Evolutionary conservation across 139 green algal genomes (phyloP).

Genomic region (Volvox reticuliferus): DNA sequence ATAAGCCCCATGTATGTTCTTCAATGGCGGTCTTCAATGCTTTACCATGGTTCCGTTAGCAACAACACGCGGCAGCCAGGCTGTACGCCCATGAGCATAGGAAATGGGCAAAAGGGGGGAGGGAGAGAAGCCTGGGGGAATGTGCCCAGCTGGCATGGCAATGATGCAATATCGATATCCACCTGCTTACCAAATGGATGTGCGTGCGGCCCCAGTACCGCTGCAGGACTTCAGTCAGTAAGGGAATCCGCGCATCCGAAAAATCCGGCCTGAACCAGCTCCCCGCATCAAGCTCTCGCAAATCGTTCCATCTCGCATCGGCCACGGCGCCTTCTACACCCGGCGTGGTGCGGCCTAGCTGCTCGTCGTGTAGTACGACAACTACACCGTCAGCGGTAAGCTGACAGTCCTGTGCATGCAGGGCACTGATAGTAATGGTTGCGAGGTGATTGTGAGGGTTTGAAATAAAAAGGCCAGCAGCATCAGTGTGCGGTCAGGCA

Average conservation of each 20-base stretch:
- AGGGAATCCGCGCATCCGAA: slow-evolving; percentile 35
- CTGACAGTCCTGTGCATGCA: slow-evolving; percentile 52
- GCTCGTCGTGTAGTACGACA: slow-evolving; percentile 63
- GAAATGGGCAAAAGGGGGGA: too few species aligned
- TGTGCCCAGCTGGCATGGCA: too few species aligned
- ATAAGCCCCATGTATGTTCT: too few species aligned
- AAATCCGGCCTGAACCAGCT: slow-evolving; percentile 55
- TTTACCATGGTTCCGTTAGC: too few species aligned
- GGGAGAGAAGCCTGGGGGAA: too few species aligned
- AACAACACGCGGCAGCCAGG: too few species aligned
- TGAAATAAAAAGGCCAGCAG: background rate
- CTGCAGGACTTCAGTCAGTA: slow-evolving; percentile 49
- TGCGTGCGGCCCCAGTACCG: slow-evolving; percentile 48
- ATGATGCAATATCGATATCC: too few species aligned
- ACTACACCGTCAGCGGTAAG: slow-evolving; percentile 53
- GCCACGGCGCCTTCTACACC: slow-evolving; percentile 26
- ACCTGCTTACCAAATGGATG: slow-evolving; percentile 60
- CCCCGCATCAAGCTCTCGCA: slow-evolving; percentile 56
- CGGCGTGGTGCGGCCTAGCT: slow-evolving; percentile 51
- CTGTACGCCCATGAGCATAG: too few species aligned
- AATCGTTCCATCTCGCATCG: background rate
- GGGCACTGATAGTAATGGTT: background rate
- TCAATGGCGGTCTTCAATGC: too few species aligned
- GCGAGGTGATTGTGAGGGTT: background rate
- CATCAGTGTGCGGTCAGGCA: too few species aligned